Conservation (phyloP, 768 basidiomycete genomes). For the Mycena vulgaris region DNA sequence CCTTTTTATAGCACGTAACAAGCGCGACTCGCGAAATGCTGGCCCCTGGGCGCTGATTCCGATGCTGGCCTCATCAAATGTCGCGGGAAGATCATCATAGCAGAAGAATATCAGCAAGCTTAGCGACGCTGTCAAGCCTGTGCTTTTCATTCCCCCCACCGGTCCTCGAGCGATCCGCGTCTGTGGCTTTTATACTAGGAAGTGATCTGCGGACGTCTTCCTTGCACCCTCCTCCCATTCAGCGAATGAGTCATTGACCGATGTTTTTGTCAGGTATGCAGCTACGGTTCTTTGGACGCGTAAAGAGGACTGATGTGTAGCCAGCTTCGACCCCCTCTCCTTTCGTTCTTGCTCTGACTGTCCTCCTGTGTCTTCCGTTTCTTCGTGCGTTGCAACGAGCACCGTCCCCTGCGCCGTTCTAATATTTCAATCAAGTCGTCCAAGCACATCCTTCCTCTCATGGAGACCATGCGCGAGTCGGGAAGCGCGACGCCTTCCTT, state of each 20-base stretch:
- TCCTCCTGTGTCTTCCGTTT: neutral
- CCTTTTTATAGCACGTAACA: no score
- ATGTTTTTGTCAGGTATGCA: constrained; percentile 2
- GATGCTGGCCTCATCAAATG: no score
- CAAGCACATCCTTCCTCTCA: neutral
- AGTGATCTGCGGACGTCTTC: no score
- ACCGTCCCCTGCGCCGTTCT: neutral
- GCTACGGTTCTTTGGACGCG: neutral
- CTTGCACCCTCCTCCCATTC: no score
- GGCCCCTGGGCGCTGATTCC: no score
- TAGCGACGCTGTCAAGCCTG: neutral
- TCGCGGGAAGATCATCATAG: no score
- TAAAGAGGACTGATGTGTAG: neutral
- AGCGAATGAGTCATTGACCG: neutral
- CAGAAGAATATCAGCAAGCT: neutral
- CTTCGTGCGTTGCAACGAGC: constrained; percentile 1
- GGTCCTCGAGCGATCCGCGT: no score
- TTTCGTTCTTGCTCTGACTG: neutral
- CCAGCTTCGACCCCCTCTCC: constrained; percentile 4
- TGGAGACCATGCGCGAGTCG: neutral
- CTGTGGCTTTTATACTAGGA: no score
- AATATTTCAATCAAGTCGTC: neutral
- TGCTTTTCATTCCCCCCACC: no score
- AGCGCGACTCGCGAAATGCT: no score
- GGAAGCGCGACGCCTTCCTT: constrained; percentile 23